A percentile compares a stretch with the other conserved stretches of the same genome.
Conservation (phyloP, 2,329 filamentous ascomycete genomes). For the Akanthomyces uredinophilus region DNA sequence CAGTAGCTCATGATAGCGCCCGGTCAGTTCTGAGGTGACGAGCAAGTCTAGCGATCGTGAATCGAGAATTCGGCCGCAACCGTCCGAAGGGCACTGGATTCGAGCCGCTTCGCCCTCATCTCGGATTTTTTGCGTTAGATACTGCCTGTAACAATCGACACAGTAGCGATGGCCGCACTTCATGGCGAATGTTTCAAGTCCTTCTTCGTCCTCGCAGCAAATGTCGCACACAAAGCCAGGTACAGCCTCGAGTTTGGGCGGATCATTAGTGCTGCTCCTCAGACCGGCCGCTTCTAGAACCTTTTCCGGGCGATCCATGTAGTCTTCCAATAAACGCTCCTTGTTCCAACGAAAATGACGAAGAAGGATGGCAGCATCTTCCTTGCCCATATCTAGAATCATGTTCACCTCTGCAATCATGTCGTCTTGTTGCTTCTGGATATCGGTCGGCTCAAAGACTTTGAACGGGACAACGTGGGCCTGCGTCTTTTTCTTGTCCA, state of each 20-base stretch:
- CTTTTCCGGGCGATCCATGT: slow-evolving; percentile 82
- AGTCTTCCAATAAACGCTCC: slow-evolving; percentile 87
- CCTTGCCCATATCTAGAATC: slow-evolving; percentile 82
- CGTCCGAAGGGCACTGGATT: slow-evolving; percentile 87
- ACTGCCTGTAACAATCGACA: slow-evolving; percentile 85
- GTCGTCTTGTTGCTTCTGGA: slow-evolving; percentile 77
- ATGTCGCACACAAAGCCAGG: slow-evolving; percentile 88
- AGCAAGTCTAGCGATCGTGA: slow-evolving; percentile 80
- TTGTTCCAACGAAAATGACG: slow-evolving; percentile 94
- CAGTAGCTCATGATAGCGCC: slow-evolving; percentile 75
- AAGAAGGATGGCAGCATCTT: slow-evolving; percentile 85
- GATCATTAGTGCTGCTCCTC: slow-evolving; percentile 54
- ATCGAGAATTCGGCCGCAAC: slow-evolving; percentile 86
- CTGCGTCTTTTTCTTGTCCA: slow-evolving; percentile 65
- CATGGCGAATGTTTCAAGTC: slow-evolving; percentile 81
- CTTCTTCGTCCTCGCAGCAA: slow-evolving; percentile 82
- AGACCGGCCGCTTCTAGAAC: slow-evolving; percentile 82
- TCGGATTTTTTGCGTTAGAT: slow-evolving; percentile 85
- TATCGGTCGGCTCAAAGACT: slow-evolving; percentile 73
- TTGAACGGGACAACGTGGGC: slow-evolving; percentile 81
- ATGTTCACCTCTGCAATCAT: slow-evolving; percentile 87
- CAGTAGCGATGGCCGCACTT: slow-evolving; percentile 94
- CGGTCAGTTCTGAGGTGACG: slow-evolving; percentile 50
- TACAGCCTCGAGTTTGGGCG: slow-evolving; percentile 64
- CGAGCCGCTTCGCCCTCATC: slow-evolving; percentile 93